A percentile compares a stretch with the other conserved stretches of the same genome.
Evolutionary conservation across 1,139 yeast species (phyloP).

Genomic region (Hansenula sp.): DNA sequence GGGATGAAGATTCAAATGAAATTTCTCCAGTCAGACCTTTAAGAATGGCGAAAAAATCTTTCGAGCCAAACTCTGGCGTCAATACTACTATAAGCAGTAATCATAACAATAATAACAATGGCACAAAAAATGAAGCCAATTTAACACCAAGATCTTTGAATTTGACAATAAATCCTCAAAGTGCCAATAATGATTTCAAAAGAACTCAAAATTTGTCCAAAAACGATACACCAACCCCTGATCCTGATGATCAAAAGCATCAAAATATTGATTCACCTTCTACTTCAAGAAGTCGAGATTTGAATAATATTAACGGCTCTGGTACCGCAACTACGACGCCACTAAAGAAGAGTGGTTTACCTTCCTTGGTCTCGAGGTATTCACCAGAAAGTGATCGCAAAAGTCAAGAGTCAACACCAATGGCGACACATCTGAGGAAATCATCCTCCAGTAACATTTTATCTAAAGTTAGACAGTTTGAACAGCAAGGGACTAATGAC

Average conservation of each 20-base stretch:
- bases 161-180: slow-evolving; percentile 15
- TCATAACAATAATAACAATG: too few species aligned
- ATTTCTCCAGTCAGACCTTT: slow-evolving; percentile 52
- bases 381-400: slow-evolving; percentile 9
- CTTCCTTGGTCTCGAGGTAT: slow-evolving; percentile 13
- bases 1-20: slow-evolving; percentile 6
- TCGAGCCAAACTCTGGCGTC: slow-evolving; percentile 14
- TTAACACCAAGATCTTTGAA: slow-evolving; percentile 13
- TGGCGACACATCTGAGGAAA: slow-evolving; percentile 15
- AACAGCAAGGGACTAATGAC: slow-evolving; percentile 14
- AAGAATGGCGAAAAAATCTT: slow-evolving; percentile 49
- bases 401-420: background rate
- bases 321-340: slow-evolving; percentile 1
- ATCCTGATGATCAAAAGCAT: background rate
- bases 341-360: slow-evolving; percentile 7
- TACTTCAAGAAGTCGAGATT: background rate
- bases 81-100: slow-evolving; percentile 10
- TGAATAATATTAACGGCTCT: background rate
- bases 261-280: background rate
- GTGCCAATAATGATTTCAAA: slow-evolving; percentile 8
- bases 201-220: slow-evolving; percentile 5
- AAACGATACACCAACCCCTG: background rate
- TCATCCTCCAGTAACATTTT: slow-evolving; percentile 26
- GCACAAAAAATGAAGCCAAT: background rate
- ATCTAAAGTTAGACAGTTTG: slow-evolving; percentile 28